A percentile compares a stretch with the other conserved stretches of the same genome.
Evolutionary conservation across 129 eudicot species (phyloP).

Genomic region (Lonicera japonica): DNA sequence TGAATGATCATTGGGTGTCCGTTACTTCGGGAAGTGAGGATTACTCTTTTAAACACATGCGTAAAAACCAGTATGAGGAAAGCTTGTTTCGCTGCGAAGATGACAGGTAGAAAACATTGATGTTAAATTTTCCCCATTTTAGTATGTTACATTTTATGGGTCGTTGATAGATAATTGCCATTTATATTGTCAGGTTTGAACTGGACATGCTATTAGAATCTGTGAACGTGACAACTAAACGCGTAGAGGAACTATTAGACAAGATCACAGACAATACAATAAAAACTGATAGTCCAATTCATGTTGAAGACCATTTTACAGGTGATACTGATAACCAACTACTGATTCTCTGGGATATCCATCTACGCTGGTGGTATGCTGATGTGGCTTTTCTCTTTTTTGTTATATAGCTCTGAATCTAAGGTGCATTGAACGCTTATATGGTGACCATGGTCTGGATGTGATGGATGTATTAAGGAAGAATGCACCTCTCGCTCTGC

Average conservation of each 20-base stretch:
- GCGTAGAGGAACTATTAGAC: slow-evolving; percentile 72
- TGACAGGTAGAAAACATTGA: slow-evolving; percentile 53
- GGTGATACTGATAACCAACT: slow-evolving; percentile 32
- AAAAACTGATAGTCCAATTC: slow-evolving; percentile 36
- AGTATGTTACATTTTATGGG: not conserved
- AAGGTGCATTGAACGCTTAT: slow-evolving; percentile 93
- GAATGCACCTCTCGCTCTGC: slow-evolving; percentile 84
- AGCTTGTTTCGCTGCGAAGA: slow-evolving; percentile 98
- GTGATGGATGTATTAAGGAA: slow-evolving; percentile 85
- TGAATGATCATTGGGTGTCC: slow-evolving; percentile 98
- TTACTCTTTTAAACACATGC: slow-evolving; percentile 97
- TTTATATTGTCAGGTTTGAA: slow-evolving; percentile 62
- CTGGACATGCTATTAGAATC: slow-evolving; percentile 88
- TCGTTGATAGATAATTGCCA: slow-evolving; percentile 3
- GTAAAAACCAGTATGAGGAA: slow-evolving; percentile 97
- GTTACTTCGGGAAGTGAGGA: slow-evolving; percentile 99
- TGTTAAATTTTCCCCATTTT: not conserved
- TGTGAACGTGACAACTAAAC: slow-evolving; percentile 60
- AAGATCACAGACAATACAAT: slow-evolving; percentile 45
- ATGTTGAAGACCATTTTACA: slow-evolving; percentile 69
- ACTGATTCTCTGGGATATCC: slow-evolving; percentile 6
- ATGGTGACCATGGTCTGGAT: slow-evolving; percentile 97
- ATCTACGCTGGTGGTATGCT: slow-evolving; percentile 11
- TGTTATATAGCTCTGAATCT: slow-evolving; percentile 53
- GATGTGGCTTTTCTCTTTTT: slow-evolving; percentile 12